These are phyloP conservation scores for Daldinia concentrica DNA, from an alignment of 495 filamentous ascomycete species.

Conservation along the genomic window DNA sequence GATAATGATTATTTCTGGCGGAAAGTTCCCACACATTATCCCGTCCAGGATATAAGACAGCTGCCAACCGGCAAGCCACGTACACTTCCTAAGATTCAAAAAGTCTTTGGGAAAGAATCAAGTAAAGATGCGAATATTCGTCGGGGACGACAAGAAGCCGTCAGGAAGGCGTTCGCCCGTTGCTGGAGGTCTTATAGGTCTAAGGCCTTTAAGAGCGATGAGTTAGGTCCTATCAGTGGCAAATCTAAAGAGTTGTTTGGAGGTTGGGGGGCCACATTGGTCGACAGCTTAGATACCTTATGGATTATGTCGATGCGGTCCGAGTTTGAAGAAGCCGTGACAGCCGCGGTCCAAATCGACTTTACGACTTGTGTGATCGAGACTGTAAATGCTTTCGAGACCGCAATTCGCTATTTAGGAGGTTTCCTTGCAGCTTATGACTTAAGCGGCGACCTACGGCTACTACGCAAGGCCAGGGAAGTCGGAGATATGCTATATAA, in stretches of 20 bases:
- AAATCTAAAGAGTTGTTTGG: slow-evolving; percentile 76
- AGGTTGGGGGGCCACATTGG: slow-evolving; percentile 91
- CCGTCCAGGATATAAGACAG: slow-evolving; percentile 68
- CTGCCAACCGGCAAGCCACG: slow-evolving; percentile 72
- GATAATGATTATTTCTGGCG: slow-evolving; percentile 49
- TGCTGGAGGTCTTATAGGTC: slow-evolving; percentile 79
- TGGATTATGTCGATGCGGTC: slow-evolving; percentile 92
- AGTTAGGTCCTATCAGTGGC: slow-evolving; percentile 70
- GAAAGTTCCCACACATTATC: slow-evolving; percentile 63
- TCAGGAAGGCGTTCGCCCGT: slow-evolving; percentile 73
- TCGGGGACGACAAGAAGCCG: slow-evolving; percentile 62
- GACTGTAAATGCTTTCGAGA: slow-evolving; percentile 77
- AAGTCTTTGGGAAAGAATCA: slow-evolving; percentile 48
- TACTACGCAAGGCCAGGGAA: slow-evolving; percentile 81
- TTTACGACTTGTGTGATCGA: slow-evolving; percentile 71
- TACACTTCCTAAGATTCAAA: slow-evolving; percentile 77
- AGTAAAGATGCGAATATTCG: slow-evolving; percentile 54
- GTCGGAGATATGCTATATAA: slow-evolving; percentile 81
- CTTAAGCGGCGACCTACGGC: slow-evolving; percentile 65
- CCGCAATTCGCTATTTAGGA: slow-evolving; percentile 82
- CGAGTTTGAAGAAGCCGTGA: slow-evolving; percentile 85
- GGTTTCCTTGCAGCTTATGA: slow-evolving; percentile 83
- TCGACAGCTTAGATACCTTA: slow-evolving; percentile 90
- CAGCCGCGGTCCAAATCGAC: slow-evolving; percentile 76
- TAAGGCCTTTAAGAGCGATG: slow-evolving; percentile 79